Conservation (phyloP, 2,329 filamentous ascomycete genomes). For the Penicillium sp. region DNA sequence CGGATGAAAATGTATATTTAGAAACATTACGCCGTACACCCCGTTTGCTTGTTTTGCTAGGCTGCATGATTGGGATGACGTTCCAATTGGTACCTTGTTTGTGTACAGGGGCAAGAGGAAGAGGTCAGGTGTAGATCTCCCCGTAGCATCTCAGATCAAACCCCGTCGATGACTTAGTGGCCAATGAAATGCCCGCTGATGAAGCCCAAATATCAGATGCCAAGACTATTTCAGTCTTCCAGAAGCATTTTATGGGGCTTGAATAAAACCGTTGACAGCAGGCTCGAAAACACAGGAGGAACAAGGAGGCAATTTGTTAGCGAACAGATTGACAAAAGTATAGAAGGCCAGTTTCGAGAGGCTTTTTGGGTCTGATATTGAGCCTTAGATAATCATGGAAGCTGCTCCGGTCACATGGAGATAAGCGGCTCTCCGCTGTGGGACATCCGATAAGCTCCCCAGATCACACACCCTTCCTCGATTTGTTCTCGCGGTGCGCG, state of each 20-base stretch:
- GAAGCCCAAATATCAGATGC: neutral
- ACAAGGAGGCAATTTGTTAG: neutral
- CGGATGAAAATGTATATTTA: neutral
- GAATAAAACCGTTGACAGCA: neutral
- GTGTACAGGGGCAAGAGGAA: neutral
- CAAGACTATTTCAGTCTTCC: constrained; percentile 1
- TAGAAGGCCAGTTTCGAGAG: too few relatives aligned
- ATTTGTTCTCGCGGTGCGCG: neutral
- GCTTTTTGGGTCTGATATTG: neutral
- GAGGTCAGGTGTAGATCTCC: constrained; percentile 6
- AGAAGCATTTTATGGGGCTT: neutral
- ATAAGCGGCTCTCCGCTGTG: constrained; percentile 12
- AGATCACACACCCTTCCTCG: constrained; percentile 4
- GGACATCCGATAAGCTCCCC: constrained; percentile 10
- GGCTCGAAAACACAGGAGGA: neutral
- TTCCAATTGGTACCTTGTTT: neutral
- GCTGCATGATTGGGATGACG: neutral
- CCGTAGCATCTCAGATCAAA: constrained; percentile 7
- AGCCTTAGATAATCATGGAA: constrained; percentile 1
- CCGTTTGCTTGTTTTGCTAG: neutral
- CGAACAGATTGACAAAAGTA: neutral
- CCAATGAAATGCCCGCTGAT: constrained; percentile 2
- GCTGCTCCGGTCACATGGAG: constrained; percentile 5
- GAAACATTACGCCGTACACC: neutral
- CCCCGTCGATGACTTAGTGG: neutral